phyloP scores from a whole-genome alignment of 371 early-diverging fungal genomes.

The Mortierella sp. region DNA sequence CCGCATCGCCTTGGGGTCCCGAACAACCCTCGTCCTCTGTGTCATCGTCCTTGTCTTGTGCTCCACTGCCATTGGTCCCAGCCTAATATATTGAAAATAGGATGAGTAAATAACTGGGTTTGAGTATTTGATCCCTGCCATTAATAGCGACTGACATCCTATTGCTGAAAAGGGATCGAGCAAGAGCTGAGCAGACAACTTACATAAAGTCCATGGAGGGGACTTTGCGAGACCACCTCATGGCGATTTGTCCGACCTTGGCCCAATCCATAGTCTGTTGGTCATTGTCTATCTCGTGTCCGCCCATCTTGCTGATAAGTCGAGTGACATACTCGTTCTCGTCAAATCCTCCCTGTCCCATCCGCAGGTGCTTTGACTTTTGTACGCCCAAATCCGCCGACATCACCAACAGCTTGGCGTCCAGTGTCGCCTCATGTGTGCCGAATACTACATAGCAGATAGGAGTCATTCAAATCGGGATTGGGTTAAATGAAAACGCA shows the following conservation, averaged over 20 bases:
- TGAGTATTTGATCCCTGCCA: too few relatives aligned
- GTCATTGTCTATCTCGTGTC: conserved; percentile 52
- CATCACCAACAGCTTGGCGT: conserved; percentile 80
- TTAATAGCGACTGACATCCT: too few relatives aligned
- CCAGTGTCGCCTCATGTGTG: conserved; percentile 91
- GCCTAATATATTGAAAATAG: conserved; percentile 52
- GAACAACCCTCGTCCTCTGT: conserved; percentile 33
- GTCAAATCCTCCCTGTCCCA: conserved; percentile 79
- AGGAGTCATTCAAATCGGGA: too few relatives aligned
- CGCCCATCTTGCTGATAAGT: conserved; percentile 68
- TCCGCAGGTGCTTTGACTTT: conserved; percentile 80
- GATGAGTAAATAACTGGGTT: not conserved
- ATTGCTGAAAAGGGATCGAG: too few relatives aligned
- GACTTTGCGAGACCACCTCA: conserved; percentile 65
- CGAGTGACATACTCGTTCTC: conserved; percentile 79
- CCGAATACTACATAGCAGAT: conserved; percentile 78
- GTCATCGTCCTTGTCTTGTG: conserved; percentile 66
- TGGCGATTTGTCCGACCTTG: conserved; percentile 69
- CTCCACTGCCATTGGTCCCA: conserved; percentile 77
- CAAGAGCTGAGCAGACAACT: not conserved
- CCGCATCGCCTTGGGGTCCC: conserved; percentile 52
- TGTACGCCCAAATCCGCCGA: conserved; percentile 83
- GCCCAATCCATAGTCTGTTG: conserved; percentile 72
- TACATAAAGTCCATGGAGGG: conserved; percentile 83
- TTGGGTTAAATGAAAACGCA: too few relatives aligned